phyloP scores from a whole-genome alignment of 1,284 basidiomycete genomes.

The Apiotrichum montevideense region DNA sequence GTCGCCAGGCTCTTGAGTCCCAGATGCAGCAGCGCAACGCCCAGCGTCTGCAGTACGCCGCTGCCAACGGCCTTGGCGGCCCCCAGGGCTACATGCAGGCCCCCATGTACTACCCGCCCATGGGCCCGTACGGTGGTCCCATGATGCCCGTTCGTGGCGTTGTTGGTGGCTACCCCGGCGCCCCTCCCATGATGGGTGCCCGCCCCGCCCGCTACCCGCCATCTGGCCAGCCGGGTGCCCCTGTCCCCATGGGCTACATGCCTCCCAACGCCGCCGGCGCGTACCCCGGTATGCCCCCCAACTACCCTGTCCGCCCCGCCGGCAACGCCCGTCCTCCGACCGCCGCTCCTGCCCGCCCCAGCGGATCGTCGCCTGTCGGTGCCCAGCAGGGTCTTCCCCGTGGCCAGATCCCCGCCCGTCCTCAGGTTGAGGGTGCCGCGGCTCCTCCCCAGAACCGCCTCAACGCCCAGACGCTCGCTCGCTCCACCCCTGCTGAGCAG shows the following conservation, averaged over 20 bases:
- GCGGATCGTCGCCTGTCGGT: constrained; percentile 45
- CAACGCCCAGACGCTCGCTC: constrained; percentile 58
- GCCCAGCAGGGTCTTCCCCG: constrained; percentile 46
- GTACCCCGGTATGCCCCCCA: constrained; percentile 39
- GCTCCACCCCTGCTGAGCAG: constrained; percentile 76
- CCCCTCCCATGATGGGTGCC: constrained; percentile 68
- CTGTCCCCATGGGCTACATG: constrained; percentile 39
- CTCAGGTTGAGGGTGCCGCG: constrained; percentile 51
- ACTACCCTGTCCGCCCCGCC: constrained; percentile 37
- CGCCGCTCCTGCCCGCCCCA: constrained; percentile 49
- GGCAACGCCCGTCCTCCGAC: constrained; percentile 37
- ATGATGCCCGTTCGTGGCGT: constrained; percentile 53
- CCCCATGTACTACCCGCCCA: constrained; percentile 85
- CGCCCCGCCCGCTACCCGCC: constrained; percentile 68
- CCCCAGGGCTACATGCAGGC: constrained; percentile 64
- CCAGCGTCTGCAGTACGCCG: constrained; percentile 89
- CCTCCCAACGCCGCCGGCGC: constrained; percentile 60
- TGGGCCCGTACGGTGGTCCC: constrained; percentile 55
- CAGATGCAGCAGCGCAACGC: constrained; percentile 91
- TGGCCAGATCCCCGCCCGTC: constrained; percentile 38
- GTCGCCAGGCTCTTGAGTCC: constrained; percentile 96
- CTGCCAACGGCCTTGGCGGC: constrained; percentile 71
- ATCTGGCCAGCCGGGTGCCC: constrained; percentile 54
- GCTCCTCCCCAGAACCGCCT: constrained; percentile 36
- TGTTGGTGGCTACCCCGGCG: constrained; percentile 49